Base-by-base conservation (phyloP, 2,329 filamentous ascomycete species). In the Fusarium guadeloupense region DNA sequence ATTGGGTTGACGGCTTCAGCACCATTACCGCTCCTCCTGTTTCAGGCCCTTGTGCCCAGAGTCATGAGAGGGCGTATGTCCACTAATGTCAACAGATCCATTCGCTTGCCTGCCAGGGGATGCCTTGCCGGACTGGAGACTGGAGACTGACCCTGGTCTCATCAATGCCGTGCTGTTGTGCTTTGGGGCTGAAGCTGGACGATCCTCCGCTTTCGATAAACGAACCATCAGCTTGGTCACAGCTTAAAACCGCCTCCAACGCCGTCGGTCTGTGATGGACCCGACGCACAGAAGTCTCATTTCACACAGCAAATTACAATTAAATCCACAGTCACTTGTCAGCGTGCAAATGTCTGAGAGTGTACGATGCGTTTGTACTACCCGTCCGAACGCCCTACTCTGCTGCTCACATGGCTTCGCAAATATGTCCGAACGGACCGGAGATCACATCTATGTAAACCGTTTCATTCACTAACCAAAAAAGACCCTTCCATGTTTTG, bases 191-290 rank as follows among this genome's bases (percentile, higher is more conserved):
- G 23, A 9, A n/a, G 23, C 23, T 25, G 57, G 62, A 44, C 62
- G 62, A 64, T 66, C 62, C 62, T 65, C 61, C 61, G 56, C 57
- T 50, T 62, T 55, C 59, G 59, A 68, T 68, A 64, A 59, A 67
- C 64, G 64, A 68, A 44, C 21, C 38, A 34, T 43, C 31, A 60
- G 34, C 40, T 58, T 50, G 51, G 61, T 54, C 61, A 57, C 55
- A 61, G 61, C 60, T 62, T 46, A 21, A 45, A 23, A 26, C 28
- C 44, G 19, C 21, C 48, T 31, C 19, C 21, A 21, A 21, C 13
- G 16, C 26, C 19, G 31, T 48, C 39, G 44, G 19, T 33, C 46
- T 33, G 23, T 54, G n/a, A 31, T 41, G 51, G 49, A 43, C 42
- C 52, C 40, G 41, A 34, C 44, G 53, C 62, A 63, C 62, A 51